Evolutionary conservation across 352 stramenopile genomes (phyloP), one percentile per base, ranked within the genome.

Genomic region (Globisporangium parvum): DNA sequence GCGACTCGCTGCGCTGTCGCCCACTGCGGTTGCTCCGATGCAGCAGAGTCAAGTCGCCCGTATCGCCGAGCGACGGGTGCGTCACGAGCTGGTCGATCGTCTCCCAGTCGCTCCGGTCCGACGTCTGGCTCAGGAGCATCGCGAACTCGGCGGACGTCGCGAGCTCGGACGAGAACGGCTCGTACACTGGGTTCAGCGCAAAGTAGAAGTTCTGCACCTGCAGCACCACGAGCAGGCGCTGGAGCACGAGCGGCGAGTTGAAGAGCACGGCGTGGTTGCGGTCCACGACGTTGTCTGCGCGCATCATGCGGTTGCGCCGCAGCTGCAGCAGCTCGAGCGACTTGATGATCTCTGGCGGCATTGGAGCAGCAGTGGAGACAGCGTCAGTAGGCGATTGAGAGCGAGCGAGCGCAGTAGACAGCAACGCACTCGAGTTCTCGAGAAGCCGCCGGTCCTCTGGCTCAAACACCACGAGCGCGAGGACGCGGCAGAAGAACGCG

Each of bases 381-480:
- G n/a, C n/a, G n/a, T n/a, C n/a, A n/a, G n/a, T n/a, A n/a, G n/a
- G n/a, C n/a, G n/a, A n/a, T n/a, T n/a, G n/a, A n/a, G n/a, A n/a
- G n/a, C n/a, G n/a, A n/a, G n/a, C n/a, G n/a, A n/a, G n/a, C n/a
- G n/a, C n/a, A n/a, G n/a, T n/a, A 41, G 11, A 41, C 15, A n/a
- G 11, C 14, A 24, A 77, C 71, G 33, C 59, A 93, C 83, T 91
- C 18, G 91, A 88, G 53, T 77, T 96, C 56, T 98, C 93, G 23
- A 98, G 70, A 1, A 98, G 69, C 35, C 95, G 81, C 18, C 95
- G 83, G 60, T 98, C 95, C 65, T 98, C 95, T 1, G 92, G 92
- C 60, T 98, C 93, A 71, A 98, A 98, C 21, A 98, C 77, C 6
- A 98, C 77, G 8, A 98, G 74, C 3, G 91, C 94, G 23, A 98